Evolutionary conservation across 1,284 basidiomycete species (phyloP).

Genomic region (Malassezia restricta): DNA sequence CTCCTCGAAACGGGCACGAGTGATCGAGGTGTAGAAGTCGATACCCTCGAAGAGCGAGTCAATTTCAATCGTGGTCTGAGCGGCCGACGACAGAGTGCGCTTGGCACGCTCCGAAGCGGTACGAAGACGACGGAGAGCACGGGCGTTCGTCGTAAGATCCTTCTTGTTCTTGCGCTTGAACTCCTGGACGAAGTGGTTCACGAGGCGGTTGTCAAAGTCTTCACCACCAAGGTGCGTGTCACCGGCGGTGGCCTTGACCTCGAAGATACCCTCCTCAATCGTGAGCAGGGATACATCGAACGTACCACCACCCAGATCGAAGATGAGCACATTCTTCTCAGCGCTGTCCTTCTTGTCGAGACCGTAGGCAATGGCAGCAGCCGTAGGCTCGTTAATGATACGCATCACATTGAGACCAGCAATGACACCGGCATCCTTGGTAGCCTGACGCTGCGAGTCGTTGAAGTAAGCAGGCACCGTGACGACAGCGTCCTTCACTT

Average conservation of each 20-base stretch:
- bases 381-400: slow-evolving; percentile 93
- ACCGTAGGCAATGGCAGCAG: slow-evolving; percentile 88
- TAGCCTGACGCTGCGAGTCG: slow-evolving; percentile 88
- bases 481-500: slow-evolving; percentile 76
- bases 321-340: slow-evolving; percentile 88
- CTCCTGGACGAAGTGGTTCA: slow-evolving; percentile 95
- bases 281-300: slow-evolving; percentile 97
- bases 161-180: slow-evolving; percentile 99
- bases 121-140: slow-evolving; percentile 91
- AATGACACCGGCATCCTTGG: slow-evolving; percentile 84
- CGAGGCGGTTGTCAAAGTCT: slow-evolving; percentile 91
- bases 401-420: slow-evolving; percentile 82
- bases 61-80: slow-evolving; percentile 94
- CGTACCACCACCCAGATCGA: slow-evolving; percentile 96
- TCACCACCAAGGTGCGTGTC: slow-evolving; percentile 98
- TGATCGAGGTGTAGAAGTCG: slow-evolving; percentile 96
- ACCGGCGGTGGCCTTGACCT: slow-evolving; percentile 96
- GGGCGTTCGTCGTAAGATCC: slow-evolving; percentile 79
- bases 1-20: slow-evolving; percentile 97
- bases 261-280: slow-evolving; percentile 97
- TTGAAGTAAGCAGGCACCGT: slow-evolving; percentile 91
- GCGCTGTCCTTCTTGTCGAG: slow-evolving; percentile 69
- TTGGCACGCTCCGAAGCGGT: slow-evolving; percentile 98
- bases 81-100: slow-evolving; percentile 90
- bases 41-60: slow-evolving; percentile 95